Base-by-base conservation (phyloP, 305 asterid genomes). In the Fraxinus albicans region DNA sequence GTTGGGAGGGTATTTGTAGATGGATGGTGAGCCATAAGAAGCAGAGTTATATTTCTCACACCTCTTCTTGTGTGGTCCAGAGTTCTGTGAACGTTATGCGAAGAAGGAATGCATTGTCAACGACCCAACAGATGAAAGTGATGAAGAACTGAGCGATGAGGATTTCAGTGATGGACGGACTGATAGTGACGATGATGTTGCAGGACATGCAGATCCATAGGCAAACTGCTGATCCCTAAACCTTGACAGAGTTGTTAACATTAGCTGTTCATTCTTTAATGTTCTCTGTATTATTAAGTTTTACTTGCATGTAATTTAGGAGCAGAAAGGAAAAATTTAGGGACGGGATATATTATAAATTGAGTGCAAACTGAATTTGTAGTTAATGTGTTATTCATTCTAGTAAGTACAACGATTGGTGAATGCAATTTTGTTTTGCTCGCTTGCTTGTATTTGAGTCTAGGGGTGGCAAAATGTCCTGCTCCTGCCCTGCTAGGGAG, bases 71-170 rank as follows among this genome's bases (percentile, higher is more conserved):
- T 80, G 67, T 35, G 67, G 78, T 47, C 8, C 92, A 95, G 99
- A 95, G 88, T 94, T 93, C 58, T 93, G 98, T 29, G 96, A 96
- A 31, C 95, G 94, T 67, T 93, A 94, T 12, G 98, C 98, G 0
- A 94, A 95, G 97, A 89, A 91, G 93, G 93, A 92, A 86, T 87
- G 89, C 77, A 63, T 87, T 1, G 86, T 76, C 8, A 88, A 88
- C 53, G 82, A 84, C 29, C 47, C 78, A 76, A 80, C 90, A 13
- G 94, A 95, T 72, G 94, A 88, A n/a, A 93, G 95, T 15, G 97
- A 91, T 0, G 96, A 90, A 5, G 98, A 92, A 65, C 89, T 85
- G 34, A 89, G 89, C 15, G 89, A 90, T 4, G 93, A 87, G 83
- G 90, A 86, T 67, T 82, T 74, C 77, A 89, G 95, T 35, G 90